Conservation (phyloP, 352 stramenopile species). For the Phytophthora quininea region DNA sequence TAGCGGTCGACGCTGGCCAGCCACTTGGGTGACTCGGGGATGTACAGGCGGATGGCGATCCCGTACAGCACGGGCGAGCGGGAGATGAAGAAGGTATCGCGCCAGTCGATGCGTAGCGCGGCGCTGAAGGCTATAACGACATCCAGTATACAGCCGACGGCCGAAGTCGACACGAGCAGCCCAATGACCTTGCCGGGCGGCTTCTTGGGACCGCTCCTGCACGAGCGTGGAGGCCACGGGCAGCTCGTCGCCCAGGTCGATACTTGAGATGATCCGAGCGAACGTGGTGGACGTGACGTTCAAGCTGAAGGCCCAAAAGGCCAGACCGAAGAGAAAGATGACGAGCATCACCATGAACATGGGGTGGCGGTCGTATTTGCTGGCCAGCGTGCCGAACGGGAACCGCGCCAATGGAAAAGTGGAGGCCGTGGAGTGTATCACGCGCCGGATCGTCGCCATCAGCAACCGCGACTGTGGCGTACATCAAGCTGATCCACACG, state of each 20-base stretch:
- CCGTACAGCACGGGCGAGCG: conserved; percentile 58
- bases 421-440: no score
- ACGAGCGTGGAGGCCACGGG: conserved; percentile 63
- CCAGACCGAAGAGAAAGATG: no score
- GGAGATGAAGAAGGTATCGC: conserved; percentile 61
- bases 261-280: conserved; percentile 65
- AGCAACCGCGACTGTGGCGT: no score
- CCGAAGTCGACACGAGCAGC: conserved; percentile 69
- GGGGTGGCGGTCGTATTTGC: conserved; percentile 64
- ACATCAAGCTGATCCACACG: no score
- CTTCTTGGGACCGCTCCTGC: conserved; percentile 64
- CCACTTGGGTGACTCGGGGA: no score
- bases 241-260: conserved; percentile 67
- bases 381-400: conserved; percentile 56
- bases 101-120: conserved; percentile 61
- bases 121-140: conserved; percentile 58
- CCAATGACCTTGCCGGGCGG: conserved; percentile 68
- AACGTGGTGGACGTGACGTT: no score
- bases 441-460: no score
- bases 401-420: no score
- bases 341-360: conserved; percentile 82
- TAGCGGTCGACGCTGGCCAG: no score
- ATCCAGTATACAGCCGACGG: conserved; percentile 61
- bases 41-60: conserved; percentile 56
- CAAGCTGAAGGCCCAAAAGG: no score